Evolutionary conservation across 257 asterid species (phyloP).

Genomic region (Striga asiatica): DNA sequence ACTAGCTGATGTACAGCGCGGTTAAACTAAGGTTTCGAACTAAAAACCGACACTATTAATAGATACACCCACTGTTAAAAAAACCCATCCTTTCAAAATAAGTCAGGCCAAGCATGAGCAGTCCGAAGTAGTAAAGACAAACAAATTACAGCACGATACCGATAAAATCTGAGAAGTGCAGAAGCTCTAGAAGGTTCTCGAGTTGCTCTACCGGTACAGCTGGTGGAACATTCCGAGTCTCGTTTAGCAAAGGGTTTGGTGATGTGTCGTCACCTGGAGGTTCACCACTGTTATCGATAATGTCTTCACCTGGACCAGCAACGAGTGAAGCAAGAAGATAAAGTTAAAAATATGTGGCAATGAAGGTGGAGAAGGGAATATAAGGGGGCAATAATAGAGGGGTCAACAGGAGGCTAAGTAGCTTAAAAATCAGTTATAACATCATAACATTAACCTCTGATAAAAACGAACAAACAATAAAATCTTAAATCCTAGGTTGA

Average conservation of each 20-base stretch:
- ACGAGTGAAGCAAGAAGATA: neutral
- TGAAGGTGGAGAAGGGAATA: too few species aligned
- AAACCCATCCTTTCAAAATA: slow-evolving; percentile 10
- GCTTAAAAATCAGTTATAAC: too few species aligned
- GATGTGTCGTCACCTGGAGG: slow-evolving; percentile 31
- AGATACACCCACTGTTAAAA: slow-evolving; percentile 8
- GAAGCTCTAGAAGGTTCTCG: slow-evolving; percentile 37
- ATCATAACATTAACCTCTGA: too few species aligned
- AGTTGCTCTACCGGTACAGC: slow-evolving; percentile 61
- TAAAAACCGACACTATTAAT: slow-evolving; percentile 20
- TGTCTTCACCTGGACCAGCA: slow-evolving; percentile 38
- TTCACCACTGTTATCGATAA: slow-evolving; percentile 14
- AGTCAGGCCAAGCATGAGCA: slow-evolving; percentile 2
- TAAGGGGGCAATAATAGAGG: too few species aligned
- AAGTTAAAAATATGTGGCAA: too few species aligned
- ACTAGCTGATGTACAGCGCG: too few species aligned
- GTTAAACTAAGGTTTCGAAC: too few species aligned
- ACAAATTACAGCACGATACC: slow-evolving; percentile 17
- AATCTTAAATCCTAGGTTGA: too few species aligned
- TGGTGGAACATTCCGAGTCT: slow-evolving; percentile 51
- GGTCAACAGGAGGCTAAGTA: too few species aligned
- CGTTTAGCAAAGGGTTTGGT: slow-evolving; percentile 48
- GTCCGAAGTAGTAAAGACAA: slow-evolving; percentile 29
- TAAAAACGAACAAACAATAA: neutral
- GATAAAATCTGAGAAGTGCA: slow-evolving; percentile 4